A percentile compares a stretch with the other conserved stretches of the same genome.
Evolutionary conservation across 2,329 filamentous ascomycete genomes (phyloP).

Genomic region (Cytospora leucostoma): DNA sequence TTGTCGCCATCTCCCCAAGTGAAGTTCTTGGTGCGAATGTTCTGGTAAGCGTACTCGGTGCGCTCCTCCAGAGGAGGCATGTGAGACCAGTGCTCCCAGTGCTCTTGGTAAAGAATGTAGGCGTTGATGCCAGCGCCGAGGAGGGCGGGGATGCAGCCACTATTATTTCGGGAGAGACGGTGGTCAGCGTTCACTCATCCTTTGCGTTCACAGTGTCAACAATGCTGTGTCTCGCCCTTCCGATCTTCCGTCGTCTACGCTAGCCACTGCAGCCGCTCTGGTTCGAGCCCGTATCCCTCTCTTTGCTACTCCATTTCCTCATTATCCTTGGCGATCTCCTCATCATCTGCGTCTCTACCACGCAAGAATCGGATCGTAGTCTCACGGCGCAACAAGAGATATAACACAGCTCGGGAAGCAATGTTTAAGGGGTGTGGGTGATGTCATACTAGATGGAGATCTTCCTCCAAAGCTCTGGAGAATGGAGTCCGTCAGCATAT

Average conservation of each 20-base stretch:
- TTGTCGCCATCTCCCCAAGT: constrained; percentile 96
- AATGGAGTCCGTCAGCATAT: constrained; percentile 39
- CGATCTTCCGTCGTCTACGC: not conserved
- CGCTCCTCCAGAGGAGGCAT: constrained; percentile 86
- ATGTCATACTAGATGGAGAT: constrained; percentile 87
- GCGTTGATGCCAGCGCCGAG: constrained; percentile 76
- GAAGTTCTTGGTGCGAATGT: constrained; percentile 95
- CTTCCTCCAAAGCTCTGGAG: constrained; percentile 87
- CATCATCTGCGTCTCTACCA: not conserved
- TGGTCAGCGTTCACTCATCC: constrained; percentile 11
- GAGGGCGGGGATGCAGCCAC: constrained; percentile 73
- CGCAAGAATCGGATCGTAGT: too few species aligned
- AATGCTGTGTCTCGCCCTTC: not conserved
- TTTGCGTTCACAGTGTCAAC: not conserved
- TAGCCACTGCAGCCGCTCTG: not conserved
- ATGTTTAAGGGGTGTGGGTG: constrained; percentile 11
- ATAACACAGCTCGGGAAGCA: not conserved
- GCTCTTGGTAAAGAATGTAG: constrained; percentile 88
- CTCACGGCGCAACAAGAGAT: not conserved
- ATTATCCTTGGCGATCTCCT: not conserved
- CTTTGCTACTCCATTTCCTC: not conserved
- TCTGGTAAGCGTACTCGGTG: constrained; percentile 93
- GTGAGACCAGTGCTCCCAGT: constrained; percentile 95
- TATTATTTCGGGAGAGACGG: constrained; percentile 41
- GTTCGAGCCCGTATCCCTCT: not conserved